These are phyloP conservation scores for Emmonsiellopsis sp. DNA, from an alignment of 2,329 filamentous ascomycete species.

Conservation along the genomic window DNA sequence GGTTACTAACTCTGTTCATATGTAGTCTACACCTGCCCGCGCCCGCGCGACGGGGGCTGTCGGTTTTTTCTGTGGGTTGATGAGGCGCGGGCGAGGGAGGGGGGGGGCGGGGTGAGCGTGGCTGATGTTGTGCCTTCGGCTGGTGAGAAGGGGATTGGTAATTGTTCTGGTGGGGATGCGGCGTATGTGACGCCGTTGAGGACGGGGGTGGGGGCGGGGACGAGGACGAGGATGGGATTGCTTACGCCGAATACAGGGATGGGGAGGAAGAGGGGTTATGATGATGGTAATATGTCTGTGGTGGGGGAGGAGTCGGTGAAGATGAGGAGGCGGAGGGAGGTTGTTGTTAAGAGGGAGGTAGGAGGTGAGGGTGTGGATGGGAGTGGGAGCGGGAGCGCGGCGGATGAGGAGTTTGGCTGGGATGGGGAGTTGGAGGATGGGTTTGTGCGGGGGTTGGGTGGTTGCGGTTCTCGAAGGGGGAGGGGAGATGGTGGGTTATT, in stretches of 20 bases:
- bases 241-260: constrained; percentile 26
- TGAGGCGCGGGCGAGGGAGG: constrained; percentile 43
- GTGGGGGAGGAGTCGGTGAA: constrained; percentile 8
- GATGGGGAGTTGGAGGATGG: constrained; percentile 26
- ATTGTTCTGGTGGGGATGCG: no score
- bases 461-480: neutral
- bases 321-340: constrained; percentile 8
- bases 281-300: neutral
- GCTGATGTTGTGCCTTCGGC: no score
- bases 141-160: no score
- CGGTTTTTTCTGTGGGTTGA: constrained; percentile 54
- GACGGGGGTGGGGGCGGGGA: constrained; percentile 25
- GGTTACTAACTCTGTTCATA: neutral
- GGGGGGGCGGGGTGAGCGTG: no score
- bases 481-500: neutral
- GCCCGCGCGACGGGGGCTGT: constrained; percentile 39
- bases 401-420: constrained; percentile 28
- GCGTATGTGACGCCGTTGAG: constrained; percentile 39
- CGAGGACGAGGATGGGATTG: constrained; percentile 14
- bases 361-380: constrained; percentile 22
- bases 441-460: constrained; percentile 8
- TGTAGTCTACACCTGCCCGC: constrained; percentile 49
- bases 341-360: constrained; percentile 5
- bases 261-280: constrained; percentile 13
- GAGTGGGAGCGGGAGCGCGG: no score